These are phyloP conservation scores for Collybia mongolica DNA, from an alignment of 768 basidiomycete species.

Conservation along the genomic window DNA sequence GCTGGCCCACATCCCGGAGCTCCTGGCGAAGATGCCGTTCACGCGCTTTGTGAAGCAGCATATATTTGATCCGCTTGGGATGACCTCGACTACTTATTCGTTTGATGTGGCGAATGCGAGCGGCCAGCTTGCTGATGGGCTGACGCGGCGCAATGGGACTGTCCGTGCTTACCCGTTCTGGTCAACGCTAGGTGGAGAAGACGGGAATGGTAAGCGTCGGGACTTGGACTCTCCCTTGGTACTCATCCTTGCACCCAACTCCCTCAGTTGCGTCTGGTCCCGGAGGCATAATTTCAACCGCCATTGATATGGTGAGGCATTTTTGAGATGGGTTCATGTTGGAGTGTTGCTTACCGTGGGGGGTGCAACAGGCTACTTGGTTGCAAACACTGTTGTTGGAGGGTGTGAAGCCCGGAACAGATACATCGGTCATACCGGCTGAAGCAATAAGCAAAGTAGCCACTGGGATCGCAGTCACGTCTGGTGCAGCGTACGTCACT, in stretches of 20 bases:
- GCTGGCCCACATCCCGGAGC: constrained; percentile 25
- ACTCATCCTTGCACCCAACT: not conserved
- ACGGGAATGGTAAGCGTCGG: constrained; percentile 20
- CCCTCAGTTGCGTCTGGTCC: constrained; percentile 23
- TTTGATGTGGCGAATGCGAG: constrained; percentile 21
- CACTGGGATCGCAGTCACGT: constrained; percentile 19
- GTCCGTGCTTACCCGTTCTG: constrained; percentile 16
- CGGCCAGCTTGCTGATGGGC: constrained; percentile 26
- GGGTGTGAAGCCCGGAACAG: constrained; percentile 24
- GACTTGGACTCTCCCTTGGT: not conserved
- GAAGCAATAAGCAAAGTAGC: constrained; percentile 20
- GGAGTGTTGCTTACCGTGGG: not conserved
- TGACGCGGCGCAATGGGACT: constrained; percentile 15
- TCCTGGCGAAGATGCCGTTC: constrained; percentile 21
- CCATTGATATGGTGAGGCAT: constrained; percentile 20
- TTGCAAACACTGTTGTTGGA: constrained; percentile 21
- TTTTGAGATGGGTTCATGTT: not conserved
- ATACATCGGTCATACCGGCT: constrained; percentile 20
- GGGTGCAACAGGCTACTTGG: constrained; percentile 17
- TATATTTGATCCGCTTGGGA: constrained; percentile 25
- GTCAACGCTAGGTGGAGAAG: constrained; percentile 18
- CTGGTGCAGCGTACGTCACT: constrained; percentile 10
- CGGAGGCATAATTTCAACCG: constrained; percentile 25
- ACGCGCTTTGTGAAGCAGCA: constrained; percentile 28
- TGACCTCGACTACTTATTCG: constrained; percentile 28